Evolutionary conservation across 306 rosid genomes (phyloP), one percentile per base, ranked within the genome.

Genomic region (Ceratonia siliqua): DNA sequence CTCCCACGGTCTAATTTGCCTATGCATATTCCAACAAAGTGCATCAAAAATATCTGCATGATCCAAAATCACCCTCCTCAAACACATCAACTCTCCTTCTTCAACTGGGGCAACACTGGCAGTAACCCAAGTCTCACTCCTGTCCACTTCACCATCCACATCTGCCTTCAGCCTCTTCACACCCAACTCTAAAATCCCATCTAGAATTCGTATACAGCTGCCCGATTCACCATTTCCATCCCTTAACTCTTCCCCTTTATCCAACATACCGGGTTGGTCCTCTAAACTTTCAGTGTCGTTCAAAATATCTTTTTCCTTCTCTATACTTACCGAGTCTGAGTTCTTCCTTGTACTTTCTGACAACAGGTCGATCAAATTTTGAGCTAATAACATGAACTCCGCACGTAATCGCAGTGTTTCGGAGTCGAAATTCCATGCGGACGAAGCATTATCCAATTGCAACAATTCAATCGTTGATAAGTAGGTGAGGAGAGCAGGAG

Each of bases 401-500:
- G 93, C 93, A 20, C 97, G 90, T 52, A 90, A 74, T 6, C 92
- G 91, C 76, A 94, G 71, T 14, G 91, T 64, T 72, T 94, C 96
- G n/a, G 77, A 53, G 43, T 90, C 93, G 75, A 90, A 91, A 14
- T 70, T 86, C 97, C 96, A 94, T 5, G 73, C 83, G 0, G 90
- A 91, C 1, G 97, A 76, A 36, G 96, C 84, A 49, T 82, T 80
- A 20, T 91, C 96, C 28, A 85, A 82, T 68, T 84, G 96, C 18
- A 90, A 56, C 79, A 94, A 85, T 72, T 94, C 98, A 49, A 90
- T 78, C 8, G 98, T 84, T 6, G 98, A 85, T 3, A 94, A 28
- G 83, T 87, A 85, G 7, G 98, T 76, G 39, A 94, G 94, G 43
- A 87, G 82, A 41, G 98, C 69, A 9, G 98, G 95, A 2, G 98